Evolutionary conservation across 2,329 filamentous ascomycete genomes (phyloP).

Genomic region (Fusarium sublunatum): DNA sequence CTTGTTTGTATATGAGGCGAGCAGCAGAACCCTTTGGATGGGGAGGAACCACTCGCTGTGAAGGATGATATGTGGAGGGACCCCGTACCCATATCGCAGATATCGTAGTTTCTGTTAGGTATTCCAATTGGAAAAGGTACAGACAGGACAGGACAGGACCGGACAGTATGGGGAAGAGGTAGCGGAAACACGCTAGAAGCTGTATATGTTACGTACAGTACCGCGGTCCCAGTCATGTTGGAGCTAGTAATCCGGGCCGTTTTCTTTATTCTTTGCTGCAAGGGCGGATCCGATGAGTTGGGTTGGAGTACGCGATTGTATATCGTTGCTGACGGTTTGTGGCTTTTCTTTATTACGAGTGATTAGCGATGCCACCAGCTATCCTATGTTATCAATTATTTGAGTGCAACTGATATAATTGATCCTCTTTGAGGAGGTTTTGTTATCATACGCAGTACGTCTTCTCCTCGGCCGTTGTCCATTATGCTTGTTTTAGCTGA

Average conservation of each 20-base stretch:
- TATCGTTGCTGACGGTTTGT: slow-evolving; percentile 5
- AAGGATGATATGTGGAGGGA: slow-evolving; percentile 7
- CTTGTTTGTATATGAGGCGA: not conserved
- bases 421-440: not conserved
- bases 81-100: not conserved
- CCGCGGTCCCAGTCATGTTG: slow-evolving; percentile 18
- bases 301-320: not conserved
- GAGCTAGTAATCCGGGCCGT: slow-evolving; percentile 34
- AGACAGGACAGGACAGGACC: too few species aligned
- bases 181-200: slow-evolving; percentile 31
- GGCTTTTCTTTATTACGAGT: slow-evolving; percentile 9
- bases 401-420: too few species aligned
- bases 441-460: not conserved
- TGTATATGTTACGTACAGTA: slow-evolving; percentile 42
- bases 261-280: slow-evolving; percentile 9
- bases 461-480: not conserved
- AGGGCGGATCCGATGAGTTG: slow-evolving; percentile 22
- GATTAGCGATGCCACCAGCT: not conserved
- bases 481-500: slow-evolving; percentile 20
- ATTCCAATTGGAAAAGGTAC: slow-evolving; percentile 29
- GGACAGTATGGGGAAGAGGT: not conserved
- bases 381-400: too few species aligned
- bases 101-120: slow-evolving; percentile 25
- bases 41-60: slow-evolving; percentile 4
- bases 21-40: slow-evolving; percentile 12